Evolutionary conservation across 1,139 yeast genomes (phyloP).

Genomic region (Magnusiomyces suaveolens): DNA sequence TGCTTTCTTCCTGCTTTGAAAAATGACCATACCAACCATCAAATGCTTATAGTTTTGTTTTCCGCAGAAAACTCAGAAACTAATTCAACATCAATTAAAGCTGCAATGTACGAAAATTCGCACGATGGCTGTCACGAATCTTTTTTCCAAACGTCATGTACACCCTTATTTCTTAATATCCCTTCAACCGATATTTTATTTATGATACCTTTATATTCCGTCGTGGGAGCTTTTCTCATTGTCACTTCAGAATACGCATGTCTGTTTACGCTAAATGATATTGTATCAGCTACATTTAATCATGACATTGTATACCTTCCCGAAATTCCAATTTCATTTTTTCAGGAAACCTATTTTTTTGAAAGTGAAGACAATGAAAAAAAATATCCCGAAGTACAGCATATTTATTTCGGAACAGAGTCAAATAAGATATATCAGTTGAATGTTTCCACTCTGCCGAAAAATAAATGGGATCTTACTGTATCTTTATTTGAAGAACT

Average conservation of each 20-base stretch:
- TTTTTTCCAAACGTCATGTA: background rate
- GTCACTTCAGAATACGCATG: background rate
- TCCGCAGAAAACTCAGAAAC: background rate
- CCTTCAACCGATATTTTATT: background rate
- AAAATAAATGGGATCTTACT: background rate
- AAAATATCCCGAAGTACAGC: background rate
- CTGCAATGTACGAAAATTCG: background rate
- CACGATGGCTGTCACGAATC: background rate
- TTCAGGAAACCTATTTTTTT: background rate
- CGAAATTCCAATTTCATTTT: background rate
- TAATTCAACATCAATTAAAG: background rate
- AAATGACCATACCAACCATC: background rate
- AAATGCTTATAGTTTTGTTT: background rate
- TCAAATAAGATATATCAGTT: background rate
- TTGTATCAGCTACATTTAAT: background rate
- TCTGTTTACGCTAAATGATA: background rate
- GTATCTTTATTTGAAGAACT: background rate
- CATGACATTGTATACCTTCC: background rate
- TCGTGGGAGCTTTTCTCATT: background rate
- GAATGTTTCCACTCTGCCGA: background rate
- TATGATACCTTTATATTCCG: conserved; percentile 2
- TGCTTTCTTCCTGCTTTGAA: background rate
- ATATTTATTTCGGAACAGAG: background rate
- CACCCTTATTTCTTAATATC: background rate
- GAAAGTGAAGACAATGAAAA: background rate